These are phyloP conservation scores for Lecanosticta acicola DNA, from an alignment of 2,329 filamentous ascomycete species.

Conservation along the genomic window DNA sequence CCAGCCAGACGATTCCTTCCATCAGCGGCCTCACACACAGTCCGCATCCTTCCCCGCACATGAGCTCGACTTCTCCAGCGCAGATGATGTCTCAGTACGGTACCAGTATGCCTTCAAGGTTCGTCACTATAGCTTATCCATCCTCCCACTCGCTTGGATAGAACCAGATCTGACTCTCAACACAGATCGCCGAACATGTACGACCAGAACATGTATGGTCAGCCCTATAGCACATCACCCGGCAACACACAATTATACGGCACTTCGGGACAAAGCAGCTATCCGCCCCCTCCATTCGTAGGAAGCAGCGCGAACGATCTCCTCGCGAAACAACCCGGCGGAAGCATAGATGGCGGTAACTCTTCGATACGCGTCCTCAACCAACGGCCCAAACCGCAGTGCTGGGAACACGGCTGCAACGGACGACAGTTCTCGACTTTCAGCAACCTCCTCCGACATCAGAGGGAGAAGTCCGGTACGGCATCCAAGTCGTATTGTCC, in stretches of 20 bases:
- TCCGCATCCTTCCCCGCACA: constrained; percentile 28
- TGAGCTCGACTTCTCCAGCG: constrained; percentile 17
- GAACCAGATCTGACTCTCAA: constrained; percentile 1
- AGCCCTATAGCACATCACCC: constrained; percentile 25
- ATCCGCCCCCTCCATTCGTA: constrained; percentile 24
- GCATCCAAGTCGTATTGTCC: constrained; percentile 84
- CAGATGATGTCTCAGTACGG: constrained; percentile 23
- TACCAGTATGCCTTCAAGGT: constrained; percentile 22
- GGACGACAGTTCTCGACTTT: constrained; percentile 94
- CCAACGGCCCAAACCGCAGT: constrained; percentile 74
- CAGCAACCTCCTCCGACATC: constrained; percentile 86
- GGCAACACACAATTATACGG: constrained; percentile 23
- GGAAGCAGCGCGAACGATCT: constrained; percentile 21
- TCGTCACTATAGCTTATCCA: constrained; percentile 6
- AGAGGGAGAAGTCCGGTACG: constrained; percentile 89
- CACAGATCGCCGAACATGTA: constrained; percentile 30
- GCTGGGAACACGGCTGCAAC: constrained; percentile 96
- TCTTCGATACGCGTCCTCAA: constrained; percentile 32
- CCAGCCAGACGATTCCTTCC: constrained; percentile 27
- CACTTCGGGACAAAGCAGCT: constrained; percentile 13
- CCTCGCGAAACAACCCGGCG: constrained; percentile 15
- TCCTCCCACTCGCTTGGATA: constrained; percentile 4
- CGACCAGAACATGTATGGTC: constrained; percentile 26
- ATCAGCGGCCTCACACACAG: constrained; percentile 33
- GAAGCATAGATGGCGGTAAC: constrained; percentile 12